Evolutionary conservation across 2,329 filamentous ascomycete genomes (phyloP), one percentile per base, ranked within the genome.

Genomic region (Calonectria honghensis): DNA sequence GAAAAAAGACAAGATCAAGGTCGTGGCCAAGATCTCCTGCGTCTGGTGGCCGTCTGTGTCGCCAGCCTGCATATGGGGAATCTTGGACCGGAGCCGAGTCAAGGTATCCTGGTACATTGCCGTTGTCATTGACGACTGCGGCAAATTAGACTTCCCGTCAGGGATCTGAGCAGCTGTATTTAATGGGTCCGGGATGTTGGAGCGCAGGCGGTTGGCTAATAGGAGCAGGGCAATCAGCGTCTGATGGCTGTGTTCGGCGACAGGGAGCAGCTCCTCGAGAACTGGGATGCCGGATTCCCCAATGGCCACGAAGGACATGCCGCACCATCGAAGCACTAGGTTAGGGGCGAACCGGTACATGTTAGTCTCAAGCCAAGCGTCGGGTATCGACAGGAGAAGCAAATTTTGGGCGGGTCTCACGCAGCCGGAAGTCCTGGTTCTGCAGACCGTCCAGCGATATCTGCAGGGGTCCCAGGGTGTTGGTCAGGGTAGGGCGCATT

Each of bases 351-450:
- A 50, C 2, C 39, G 20, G n/a, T 5, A 13, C 13, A 32, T 20
- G 31, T 65, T 65, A 50, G 41, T n/a, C n/a, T 65, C 18, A 50
- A 24, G 18, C 39, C 61, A 48, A 50, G 18, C 24, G 27, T 50
- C 11, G 39, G n/a, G 18, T 27, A 24, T 63, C 35, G 14, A 41
- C 24, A 16, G 24, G 14, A 29, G 14, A 29, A 29, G 4, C 35
- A 50, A 35, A 24, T 14, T 11, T 7, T 3, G 41, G 45, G 61
- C 39, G 61, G 39, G 61, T 63, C 61, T 65, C n/a, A 65, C 61
- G n/a, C n/a, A 65, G 41, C 18, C 61, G 39, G 41, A 65, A 65
- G 39, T 65, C 61, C 11, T 65, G 61, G 41, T 65, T 65, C 61
- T 65, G 61, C 18, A 45, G 61, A 13, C 61, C 61, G 20, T 65